Percentiles rank a stretch among this genome's conserved stretches.
Conservation (phyloP, 768 basidiomycete species). For the Hygrophorus pudorinus region DNA sequence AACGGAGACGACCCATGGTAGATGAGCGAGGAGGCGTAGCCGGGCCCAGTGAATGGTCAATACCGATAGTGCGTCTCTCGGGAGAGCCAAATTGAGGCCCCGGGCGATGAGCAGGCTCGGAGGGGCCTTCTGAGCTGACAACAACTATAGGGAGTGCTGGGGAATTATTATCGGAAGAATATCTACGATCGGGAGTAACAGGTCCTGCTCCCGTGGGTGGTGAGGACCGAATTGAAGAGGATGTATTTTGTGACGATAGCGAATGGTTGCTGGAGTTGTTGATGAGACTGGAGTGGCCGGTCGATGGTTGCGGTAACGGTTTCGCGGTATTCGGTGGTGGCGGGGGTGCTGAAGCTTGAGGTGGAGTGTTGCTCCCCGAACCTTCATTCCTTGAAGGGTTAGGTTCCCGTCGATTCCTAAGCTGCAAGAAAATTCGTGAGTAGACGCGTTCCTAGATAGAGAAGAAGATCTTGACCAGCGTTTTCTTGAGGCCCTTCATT, state of each 20-base stretch:
- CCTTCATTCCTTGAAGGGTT: conserved; percentile 59
- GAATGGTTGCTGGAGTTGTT: conserved; percentile 26
- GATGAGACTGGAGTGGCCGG: conserved; percentile 7
- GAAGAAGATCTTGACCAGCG: conserved; percentile 42
- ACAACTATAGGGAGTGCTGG: conserved; percentile 79
- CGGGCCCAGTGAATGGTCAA: conserved; percentile 34
- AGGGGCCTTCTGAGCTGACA: conserved; percentile 59
- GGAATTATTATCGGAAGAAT: conserved; percentile 32
- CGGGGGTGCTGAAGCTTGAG: conserved; percentile 32
- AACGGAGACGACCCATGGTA: conserved; percentile 64
- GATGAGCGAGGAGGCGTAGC: conserved; percentile 57
- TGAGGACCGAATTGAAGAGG: conserved; percentile 32
- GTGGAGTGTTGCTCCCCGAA: conserved; percentile 32
- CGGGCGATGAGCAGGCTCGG: conserved; percentile 35
- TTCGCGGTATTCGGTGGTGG: conserved; percentile 59
- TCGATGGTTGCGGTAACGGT: conserved; percentile 45
- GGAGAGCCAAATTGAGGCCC: conserved; percentile 31
- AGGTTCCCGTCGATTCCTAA: conserved; percentile 55
- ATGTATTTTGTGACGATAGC: conserved; percentile 29
- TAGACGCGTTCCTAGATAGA: conserved; percentile 9
- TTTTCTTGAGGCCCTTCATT: conserved; percentile 86
- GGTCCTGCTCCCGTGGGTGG: conserved; percentile 29
- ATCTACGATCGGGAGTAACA: conserved; percentile 51
- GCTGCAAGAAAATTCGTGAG: conserved; percentile 26
- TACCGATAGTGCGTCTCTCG: conserved; percentile 36